Base-by-base conservation (phyloP, 2,329 filamentous ascomycete species). In the Pseudopithomyces chartarum region DNA sequence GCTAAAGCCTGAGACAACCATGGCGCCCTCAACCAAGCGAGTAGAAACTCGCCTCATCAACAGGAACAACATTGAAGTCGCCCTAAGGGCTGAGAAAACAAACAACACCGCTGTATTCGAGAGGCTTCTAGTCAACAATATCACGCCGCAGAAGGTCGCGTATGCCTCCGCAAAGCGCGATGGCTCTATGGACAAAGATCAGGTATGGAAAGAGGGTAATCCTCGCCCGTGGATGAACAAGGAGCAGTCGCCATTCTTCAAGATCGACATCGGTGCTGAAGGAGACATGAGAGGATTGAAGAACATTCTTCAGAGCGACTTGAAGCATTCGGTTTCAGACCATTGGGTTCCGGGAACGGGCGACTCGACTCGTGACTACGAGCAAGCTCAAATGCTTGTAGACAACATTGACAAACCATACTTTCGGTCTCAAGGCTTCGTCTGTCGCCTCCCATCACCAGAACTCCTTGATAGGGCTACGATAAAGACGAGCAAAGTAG, bases 401-500 rank as follows among this genome's bases (percentile, higher is more conserved):
- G 19, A 42, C 17, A 42, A 42, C n/a, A 42, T 42, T 19, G 3
- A 42, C n/a, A 42, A 42, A 5, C 15, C 15, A 11, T 10, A 17
- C 19, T 42, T 42, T 11, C n/a, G 5, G 8, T 15, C 13, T 22
- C 17, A 11, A 17, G 38, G 38, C 6, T 42, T 11, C 13, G 11
- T 42, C 11, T 17, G 8, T 6, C n/a, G 19, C 7, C 19, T 42
- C 5, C 38, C 38, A 5, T 42, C 38, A 6, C 38, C n/a, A 4
- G 19, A 10, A 11, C 38, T 69, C 2, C 56, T 65, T 5, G 23
- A 54, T 1, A 19, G 55, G 15, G 42, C 42, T 5, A 20, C 42
- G 11, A 7, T 26, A 3, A 44, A 44, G 10, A 26, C 42, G 10
- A 49, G 52, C 0, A 43, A 60, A 11, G 10, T 11, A n/a, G 38